phyloP scores from a whole-genome alignment of 805 yeast species.

The Kodamaea leandrae region DNA sequence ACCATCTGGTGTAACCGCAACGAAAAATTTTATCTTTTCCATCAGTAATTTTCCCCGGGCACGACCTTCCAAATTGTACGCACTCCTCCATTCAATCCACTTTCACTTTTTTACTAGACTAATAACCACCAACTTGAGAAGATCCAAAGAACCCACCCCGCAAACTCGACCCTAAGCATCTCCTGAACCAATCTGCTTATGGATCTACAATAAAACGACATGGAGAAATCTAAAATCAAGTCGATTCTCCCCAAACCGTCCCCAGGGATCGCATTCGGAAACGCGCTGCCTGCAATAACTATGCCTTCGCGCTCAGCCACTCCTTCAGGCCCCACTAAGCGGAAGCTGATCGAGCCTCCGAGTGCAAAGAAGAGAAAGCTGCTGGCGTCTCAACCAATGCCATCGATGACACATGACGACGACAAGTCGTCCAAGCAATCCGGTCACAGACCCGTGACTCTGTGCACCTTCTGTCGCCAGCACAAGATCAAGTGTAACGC shows the following conservation, averaged over 20 bases:
- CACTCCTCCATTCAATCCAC: not conserved
- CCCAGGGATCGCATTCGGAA: constrained; percentile 8
- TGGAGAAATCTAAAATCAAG: constrained; percentile 41
- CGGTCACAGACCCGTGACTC: constrained; percentile 80
- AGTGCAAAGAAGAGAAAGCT: constrained; percentile 5
- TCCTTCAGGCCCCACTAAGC: constrained; percentile 2
- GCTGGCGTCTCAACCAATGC: constrained; percentile 8
- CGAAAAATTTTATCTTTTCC: constrained; percentile 29
- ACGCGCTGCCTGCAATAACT: constrained; percentile 6
- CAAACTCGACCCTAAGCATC: too few species aligned
- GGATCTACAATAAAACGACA: constrained; percentile 9
- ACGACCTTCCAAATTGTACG: constrained; percentile 5
- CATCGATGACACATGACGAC: not conserved
- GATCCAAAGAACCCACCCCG: too few species aligned
- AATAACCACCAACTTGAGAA: too few species aligned
- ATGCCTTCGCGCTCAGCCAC: constrained; percentile 1
- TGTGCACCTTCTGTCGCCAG: constrained; percentile 92
- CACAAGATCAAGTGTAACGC: constrained; percentile 95
- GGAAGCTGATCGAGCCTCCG: constrained; percentile 5
- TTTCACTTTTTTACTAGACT: not conserved
- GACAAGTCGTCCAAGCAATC: constrained; percentile 26
- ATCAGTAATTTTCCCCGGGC: constrained; percentile 18
- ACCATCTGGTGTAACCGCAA: not conserved
- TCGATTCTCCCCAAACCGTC: constrained; percentile 44
- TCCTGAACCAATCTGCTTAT: not conserved